Evolutionary conservation across 352 stramenopile species (phyloP).

Genomic region (Phytophthora podocarpi): DNA sequence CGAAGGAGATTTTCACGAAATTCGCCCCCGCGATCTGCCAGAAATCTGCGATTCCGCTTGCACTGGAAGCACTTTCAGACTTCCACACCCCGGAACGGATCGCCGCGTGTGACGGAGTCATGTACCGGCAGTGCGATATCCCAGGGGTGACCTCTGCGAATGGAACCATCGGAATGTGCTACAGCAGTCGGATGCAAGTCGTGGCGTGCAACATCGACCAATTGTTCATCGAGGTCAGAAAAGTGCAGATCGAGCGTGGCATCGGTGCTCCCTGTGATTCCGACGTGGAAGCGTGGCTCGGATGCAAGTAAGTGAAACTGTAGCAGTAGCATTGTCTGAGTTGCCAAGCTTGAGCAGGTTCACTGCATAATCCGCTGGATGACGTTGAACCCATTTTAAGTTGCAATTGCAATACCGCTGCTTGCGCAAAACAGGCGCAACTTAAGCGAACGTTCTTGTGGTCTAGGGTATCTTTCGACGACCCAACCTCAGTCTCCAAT

Average conservation of each 20-base stretch:
- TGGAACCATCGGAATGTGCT: conserved; percentile 24
- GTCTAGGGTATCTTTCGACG: conserved; percentile 5
- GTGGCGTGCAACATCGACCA: conserved; percentile 26
- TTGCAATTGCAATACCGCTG: conserved; percentile 3
- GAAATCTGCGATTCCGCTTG: conserved; percentile 11
- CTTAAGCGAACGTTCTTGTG: conserved; percentile 15
- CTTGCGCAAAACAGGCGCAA: conserved; percentile 6
- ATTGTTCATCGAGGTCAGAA: conserved; percentile 16
- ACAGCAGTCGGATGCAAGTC: conserved; percentile 34
- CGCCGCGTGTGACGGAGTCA: conserved; percentile 13
- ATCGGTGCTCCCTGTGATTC: conserved; percentile 8
- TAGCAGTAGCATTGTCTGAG: too few species aligned
- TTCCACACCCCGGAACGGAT: conserved; percentile 3
- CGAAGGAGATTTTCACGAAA: conserved; percentile 1
- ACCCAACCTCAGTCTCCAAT: conserved; percentile 18
- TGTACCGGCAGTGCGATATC: conserved; percentile 29
- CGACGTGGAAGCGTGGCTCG: conserved; percentile 25
- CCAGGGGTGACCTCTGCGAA: conserved; percentile 11
- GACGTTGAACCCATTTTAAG: not conserved
- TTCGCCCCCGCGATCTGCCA: conserved; percentile 19
- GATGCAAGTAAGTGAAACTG: conserved; percentile 11
- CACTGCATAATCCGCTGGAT: not conserved
- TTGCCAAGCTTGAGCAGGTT: too few species aligned
- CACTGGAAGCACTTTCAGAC: conserved; percentile 11
- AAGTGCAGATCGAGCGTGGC: conserved; percentile 16